Percentiles rank a stretch among this genome's conserved stretches.
Evolutionary conservation across 768 basidiomycete species (phyloP).

Genomic region (Psilocybe subaeruginosa): DNA sequence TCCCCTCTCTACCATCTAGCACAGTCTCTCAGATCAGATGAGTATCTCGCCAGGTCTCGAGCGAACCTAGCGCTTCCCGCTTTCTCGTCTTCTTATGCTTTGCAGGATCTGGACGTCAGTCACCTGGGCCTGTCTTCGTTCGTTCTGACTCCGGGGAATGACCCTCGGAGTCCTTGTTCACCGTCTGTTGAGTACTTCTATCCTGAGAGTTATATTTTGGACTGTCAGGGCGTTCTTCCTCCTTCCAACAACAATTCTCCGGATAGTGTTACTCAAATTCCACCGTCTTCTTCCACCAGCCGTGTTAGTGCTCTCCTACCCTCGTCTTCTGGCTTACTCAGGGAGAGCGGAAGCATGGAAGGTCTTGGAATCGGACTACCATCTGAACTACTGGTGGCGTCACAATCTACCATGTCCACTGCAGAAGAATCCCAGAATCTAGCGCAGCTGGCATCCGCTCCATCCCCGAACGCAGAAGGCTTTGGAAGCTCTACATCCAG

Average conservation of each 20-base stretch:
- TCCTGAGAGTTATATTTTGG: background rate
- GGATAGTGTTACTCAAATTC: background rate
- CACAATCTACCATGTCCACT: background rate
- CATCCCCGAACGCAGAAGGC: background rate
- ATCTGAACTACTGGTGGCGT: slow-evolving; percentile 9
- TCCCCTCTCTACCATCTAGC: background rate
- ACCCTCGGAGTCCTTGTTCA: slow-evolving; percentile 19
- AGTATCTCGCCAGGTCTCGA: background rate
- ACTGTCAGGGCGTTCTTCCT: background rate
- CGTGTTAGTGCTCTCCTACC: background rate
- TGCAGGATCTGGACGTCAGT: background rate
- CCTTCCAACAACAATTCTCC: background rate
- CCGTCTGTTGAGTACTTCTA: slow-evolving; percentile 6
- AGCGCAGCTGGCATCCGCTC: background rate
- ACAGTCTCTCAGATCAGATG: background rate
- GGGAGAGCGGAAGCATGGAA: slow-evolving; percentile 11
- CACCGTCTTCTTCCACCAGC: background rate
- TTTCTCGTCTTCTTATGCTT: background rate
- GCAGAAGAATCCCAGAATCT: background rate
- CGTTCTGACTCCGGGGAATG: slow-evolving; percentile 3
- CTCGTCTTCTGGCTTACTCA: background rate
- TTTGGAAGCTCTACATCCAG: background rate
- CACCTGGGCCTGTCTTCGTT: background rate
- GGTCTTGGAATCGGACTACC: slow-evolving; percentile 21
- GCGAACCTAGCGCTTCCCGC: background rate